phyloP scores from a whole-genome alignment of 2,329 filamentous ascomycete genomes.

The Leptographium wingfieldii region DNA sequence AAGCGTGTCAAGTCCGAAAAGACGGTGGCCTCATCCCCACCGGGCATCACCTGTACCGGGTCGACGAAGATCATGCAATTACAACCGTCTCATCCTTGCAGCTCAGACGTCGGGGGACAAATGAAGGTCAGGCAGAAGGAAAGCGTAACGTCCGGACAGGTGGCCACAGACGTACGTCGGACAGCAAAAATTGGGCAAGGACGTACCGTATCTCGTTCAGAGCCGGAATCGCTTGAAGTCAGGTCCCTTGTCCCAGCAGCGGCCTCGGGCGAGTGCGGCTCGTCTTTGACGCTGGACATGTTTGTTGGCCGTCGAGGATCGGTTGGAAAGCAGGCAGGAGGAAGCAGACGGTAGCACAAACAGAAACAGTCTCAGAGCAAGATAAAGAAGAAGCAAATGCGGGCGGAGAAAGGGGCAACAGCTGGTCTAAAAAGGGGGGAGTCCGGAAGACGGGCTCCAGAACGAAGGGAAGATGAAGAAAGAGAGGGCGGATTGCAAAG shows the following conservation, averaged over 20 bases:
- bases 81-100: too few relatives aligned
- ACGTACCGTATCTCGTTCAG: constrained; percentile 11
- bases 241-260: neutral
- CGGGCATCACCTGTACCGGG: too few relatives aligned
- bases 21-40: too few relatives aligned
- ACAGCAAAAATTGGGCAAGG: too few relatives aligned
- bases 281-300: constrained; percentile 10
- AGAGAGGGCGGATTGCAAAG: neutral
- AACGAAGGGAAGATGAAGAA: neutral
- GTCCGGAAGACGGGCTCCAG: neutral
- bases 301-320: neutral
- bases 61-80: too few relatives aligned
- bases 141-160: neutral
- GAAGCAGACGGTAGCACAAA: neutral
- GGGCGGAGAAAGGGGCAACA: neutral
- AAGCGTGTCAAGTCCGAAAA: neutral
- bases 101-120: neutral
- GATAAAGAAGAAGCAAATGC: neutral
- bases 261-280: constrained; percentile 3
- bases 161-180: neutral
- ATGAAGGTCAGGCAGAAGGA: neutral
- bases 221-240: constrained; percentile 1
- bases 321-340: neutral
- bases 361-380: too few relatives aligned
- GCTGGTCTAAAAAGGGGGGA: neutral